A percentile compares a stretch with the other conserved stretches of the same genome.
phyloP scores from a whole-genome alignment of 2,329 filamentous ascomycete genomes.

The Penicillium brevicompactum region DNA sequence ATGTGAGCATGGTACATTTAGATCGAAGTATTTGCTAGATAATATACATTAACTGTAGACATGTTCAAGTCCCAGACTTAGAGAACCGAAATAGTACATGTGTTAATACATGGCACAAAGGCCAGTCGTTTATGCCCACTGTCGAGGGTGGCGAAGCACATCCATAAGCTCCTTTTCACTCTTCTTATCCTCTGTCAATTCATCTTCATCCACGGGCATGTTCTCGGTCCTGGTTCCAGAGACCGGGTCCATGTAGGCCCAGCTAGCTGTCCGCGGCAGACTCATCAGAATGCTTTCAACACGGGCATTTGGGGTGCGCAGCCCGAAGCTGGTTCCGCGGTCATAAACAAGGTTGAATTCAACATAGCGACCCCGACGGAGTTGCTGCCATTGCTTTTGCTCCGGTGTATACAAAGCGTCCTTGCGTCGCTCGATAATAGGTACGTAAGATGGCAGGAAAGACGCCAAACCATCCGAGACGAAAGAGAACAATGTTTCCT shows the following conservation, averaged over 20 bases:
- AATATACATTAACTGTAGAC: conserved; percentile 2
- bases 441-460: conserved; percentile 88
- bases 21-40: not conserved
- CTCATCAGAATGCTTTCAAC: conserved; percentile 99
- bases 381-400: conserved; percentile 96
- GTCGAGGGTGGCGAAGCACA: conserved; percentile 63
- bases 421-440: conserved; percentile 84
- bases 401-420: conserved; percentile 84
- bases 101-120: not conserved
- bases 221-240: conserved; percentile 47
- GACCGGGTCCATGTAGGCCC: conserved; percentile 86
- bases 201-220: conserved; percentile 51
- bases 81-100: not conserved
- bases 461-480: conserved; percentile 80
- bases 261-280: conserved; percentile 85
- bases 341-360: conserved; percentile 99
- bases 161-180: conserved; percentile 78
- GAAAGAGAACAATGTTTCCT: conserved; percentile 88
- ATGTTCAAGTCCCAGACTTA: not conserved
- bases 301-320: conserved; percentile 87
- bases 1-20: no score
- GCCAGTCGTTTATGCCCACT: conserved; percentile 53
- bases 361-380: conserved; percentile 91
- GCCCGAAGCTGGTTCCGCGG: conserved; percentile 87
- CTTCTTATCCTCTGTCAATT: conserved; percentile 35